Conservation (phyloP, 1,139 yeast species). For the Casaregolazyma lundiana region DNA sequence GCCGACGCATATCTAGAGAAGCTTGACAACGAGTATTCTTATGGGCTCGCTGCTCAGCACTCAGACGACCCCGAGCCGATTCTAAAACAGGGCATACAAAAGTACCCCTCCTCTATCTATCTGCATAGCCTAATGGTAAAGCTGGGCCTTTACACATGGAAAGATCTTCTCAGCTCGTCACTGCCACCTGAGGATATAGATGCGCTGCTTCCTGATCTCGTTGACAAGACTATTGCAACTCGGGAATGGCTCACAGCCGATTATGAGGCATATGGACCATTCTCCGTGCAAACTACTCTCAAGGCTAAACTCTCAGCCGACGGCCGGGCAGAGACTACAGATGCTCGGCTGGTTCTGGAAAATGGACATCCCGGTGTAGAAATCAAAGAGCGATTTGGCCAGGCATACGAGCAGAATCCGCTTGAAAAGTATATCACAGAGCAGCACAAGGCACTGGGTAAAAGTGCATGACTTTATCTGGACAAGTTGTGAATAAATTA, state of each 20-base stretch:
- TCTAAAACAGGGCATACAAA: slow-evolving; percentile 3
- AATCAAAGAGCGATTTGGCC: slow-evolving; percentile 13
- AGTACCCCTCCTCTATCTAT: slow-evolving; percentile 19
- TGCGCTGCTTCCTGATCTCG: slow-evolving; percentile 31
- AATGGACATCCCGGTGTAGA: slow-evolving; percentile 36
- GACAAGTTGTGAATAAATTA: background rate
- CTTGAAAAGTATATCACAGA: slow-evolving; percentile 16
- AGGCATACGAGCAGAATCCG: slow-evolving; percentile 16
- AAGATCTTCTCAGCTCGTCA: slow-evolving; percentile 15
- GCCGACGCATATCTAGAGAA: slow-evolving; percentile 16
- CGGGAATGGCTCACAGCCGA: slow-evolving; percentile 33
- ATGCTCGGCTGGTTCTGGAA: slow-evolving; percentile 22
- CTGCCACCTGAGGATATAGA: slow-evolving; percentile 28
- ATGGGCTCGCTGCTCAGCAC: slow-evolving; percentile 6
- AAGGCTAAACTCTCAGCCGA: slow-evolving; percentile 22
- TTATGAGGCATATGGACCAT: slow-evolving; percentile 34
- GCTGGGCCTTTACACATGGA: slow-evolving; percentile 6
- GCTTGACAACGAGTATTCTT: slow-evolving; percentile 15
- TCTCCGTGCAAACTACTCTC: slow-evolving; percentile 21
- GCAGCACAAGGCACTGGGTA: slow-evolving; percentile 12
- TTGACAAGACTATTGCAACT: slow-evolving; percentile 25
- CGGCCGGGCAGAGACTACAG: slow-evolving; percentile 20
- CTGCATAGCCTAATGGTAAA: slow-evolving; percentile 10
- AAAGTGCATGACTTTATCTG: background rate
- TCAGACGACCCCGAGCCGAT: slow-evolving; percentile 2